Base-by-base conservation (phyloP, 140 eudicot genomes). In the Anethum foeniculum region DNA sequence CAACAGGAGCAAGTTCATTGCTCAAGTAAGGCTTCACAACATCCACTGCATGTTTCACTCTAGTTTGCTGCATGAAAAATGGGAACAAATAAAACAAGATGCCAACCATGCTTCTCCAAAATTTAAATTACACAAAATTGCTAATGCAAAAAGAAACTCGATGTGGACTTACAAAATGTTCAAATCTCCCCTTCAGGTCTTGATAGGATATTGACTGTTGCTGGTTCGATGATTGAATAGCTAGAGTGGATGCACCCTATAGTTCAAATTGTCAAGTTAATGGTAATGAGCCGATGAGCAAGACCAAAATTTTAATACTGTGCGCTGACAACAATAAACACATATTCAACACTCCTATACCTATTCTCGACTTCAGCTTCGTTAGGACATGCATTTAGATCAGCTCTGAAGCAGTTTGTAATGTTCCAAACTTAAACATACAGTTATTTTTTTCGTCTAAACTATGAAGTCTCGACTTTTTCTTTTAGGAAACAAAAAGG, bases 41-140 rank as follows among this genome's bases (percentile, higher is more conserved):
- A 4, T 41, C 72, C n/a, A 87, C 90, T n/a, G 90, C 82, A 71
- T 87, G 89, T 80, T 84, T 89, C 64, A 89, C 85, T 81, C 86
- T 90, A 21, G 88, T 77, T 93, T 90, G 92, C 97, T 93, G 94
- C 77, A 51, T 49, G 19, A 52, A 23, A 54, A 52, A 25, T 27
- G 21, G 10, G 7, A n/a, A 49, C 43, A 32, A 23, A 68, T 68
- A 30, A 67, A 68, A 68, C 23, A 13, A 34, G n/a, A 30, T 30
- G 44, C 44, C 74, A 68, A 68, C 19, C 71, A 41, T n/a, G 27
- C 54, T 14, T 52, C 60, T 39, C 28, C 54, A 43, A 79, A 21
- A 79, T 15, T 12, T 7, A n/a, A 32, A 62, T 21, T 3, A 60
- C 15, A 78, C 10, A 23, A 15, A 34, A 48, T 27, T 34, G 36